phyloP scores from a whole-genome alignment of 2,329 filamentous ascomycete genomes.

The Pyricularia grisea region DNA sequence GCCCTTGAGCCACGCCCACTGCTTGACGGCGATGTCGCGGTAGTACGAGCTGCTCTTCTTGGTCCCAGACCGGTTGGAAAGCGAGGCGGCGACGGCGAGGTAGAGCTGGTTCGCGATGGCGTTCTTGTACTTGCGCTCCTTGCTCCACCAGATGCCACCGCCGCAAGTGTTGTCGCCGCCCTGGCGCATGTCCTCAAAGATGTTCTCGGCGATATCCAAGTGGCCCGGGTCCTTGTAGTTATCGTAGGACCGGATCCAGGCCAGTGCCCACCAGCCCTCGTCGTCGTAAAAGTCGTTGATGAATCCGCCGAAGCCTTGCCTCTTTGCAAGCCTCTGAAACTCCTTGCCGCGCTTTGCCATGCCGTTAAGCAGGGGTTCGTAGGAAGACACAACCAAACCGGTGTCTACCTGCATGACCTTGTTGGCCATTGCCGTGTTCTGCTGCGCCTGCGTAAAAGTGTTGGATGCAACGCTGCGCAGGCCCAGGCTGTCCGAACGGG shows the following conservation, averaged over 20 bases:
- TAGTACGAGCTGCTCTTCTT: slow-evolving; percentile 26
- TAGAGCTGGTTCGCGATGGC: slow-evolving; percentile 50
- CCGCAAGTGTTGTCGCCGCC: slow-evolving; percentile 35
- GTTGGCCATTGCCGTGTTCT: slow-evolving; percentile 22
- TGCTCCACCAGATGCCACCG: slow-evolving; percentile 50
- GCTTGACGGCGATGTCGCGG: slow-evolving; percentile 32
- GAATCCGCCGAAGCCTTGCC: slow-evolving; percentile 31
- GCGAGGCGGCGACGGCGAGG: slow-evolving; percentile 38
- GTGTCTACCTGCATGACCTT: slow-evolving; percentile 24
- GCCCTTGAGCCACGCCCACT: slow-evolving; percentile 43
- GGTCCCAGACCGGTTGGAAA: slow-evolving; percentile 35
- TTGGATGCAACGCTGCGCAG: slow-evolving; percentile 30
- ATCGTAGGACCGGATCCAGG: slow-evolving; percentile 45
- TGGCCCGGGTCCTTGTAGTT: slow-evolving; percentile 35
- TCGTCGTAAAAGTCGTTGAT: slow-evolving; percentile 51
- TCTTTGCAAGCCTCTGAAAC: neutral
- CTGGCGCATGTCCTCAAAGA: slow-evolving; percentile 45
- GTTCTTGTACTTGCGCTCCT: slow-evolving; percentile 38
- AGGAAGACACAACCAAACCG: slow-evolving; percentile 28
- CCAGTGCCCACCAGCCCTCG: slow-evolving; percentile 55
- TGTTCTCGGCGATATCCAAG: slow-evolving; percentile 37
- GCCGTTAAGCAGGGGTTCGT: slow-evolving; percentile 17
- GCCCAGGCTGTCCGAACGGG: slow-evolving; percentile 25
- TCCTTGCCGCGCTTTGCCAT: neutral
- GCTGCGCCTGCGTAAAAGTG: slow-evolving; percentile 36